phyloP scores from a whole-genome alignment of 192 early-diverging fungal species.

The Backusella liffmaniae region DNA sequence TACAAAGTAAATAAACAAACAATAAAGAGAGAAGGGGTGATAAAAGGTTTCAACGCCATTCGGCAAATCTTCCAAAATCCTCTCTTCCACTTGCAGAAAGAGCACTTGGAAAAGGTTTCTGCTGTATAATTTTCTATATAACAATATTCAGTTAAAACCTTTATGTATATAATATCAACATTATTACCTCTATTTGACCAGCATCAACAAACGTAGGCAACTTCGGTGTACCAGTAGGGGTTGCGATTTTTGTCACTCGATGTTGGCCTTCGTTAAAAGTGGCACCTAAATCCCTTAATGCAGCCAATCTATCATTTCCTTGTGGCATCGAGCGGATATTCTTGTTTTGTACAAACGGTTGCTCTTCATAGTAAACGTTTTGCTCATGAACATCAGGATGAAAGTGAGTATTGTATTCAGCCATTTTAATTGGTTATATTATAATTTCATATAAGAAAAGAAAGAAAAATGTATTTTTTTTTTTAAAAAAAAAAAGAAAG shows the following conservation, averaged over 20 bases:
- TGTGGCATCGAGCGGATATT: constrained; percentile 18
- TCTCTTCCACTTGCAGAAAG: background rate
- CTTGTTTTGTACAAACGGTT: background rate
- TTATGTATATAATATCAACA: background rate
- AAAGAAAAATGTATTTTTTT: background rate
- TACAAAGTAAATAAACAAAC: background rate
- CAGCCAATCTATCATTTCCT: constrained; percentile 22
- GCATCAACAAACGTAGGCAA: constrained; percentile 29
- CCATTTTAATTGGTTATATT: constrained; percentile 17
- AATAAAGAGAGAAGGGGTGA: background rate
- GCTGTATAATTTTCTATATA: background rate
- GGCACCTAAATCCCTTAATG: constrained; percentile 25
- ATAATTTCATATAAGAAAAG: background rate
- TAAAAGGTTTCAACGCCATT: constrained; percentile 6
- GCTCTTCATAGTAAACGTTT: background rate
- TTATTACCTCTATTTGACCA: constrained; percentile 17
- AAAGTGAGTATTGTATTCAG: constrained; percentile 4
- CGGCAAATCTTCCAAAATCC: background rate
- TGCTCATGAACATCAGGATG: background rate
- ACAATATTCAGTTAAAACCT: background rate
- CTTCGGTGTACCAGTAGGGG: constrained; percentile 20
- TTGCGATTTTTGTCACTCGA: constrained; percentile 31
- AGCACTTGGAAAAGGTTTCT: background rate
- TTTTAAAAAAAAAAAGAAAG: background rate
- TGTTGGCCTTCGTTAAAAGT: constrained; percentile 35